phyloP scores from a whole-genome alignment of 768 basidiomycete genomes.

The Postia placenta region DNA sequence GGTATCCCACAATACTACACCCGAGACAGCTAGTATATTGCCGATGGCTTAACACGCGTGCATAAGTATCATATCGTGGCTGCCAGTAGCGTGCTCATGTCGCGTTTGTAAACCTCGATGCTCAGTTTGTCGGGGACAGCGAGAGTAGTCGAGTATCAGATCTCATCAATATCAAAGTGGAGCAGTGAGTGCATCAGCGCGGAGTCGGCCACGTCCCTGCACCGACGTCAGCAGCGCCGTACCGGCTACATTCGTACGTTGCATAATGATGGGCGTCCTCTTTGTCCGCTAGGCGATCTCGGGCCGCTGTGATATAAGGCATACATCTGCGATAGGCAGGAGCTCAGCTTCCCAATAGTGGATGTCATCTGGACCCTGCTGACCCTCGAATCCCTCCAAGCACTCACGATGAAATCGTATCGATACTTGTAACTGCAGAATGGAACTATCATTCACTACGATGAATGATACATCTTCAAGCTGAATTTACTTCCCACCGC shows the following conservation, averaged over 20 bases:
- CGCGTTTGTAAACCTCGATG: background rate
- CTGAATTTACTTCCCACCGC: too few species aligned
- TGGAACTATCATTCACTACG: too few species aligned
- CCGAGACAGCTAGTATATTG: background rate
- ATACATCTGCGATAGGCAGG: too few species aligned
- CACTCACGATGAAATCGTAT: too few species aligned
- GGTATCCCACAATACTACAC: too few species aligned
- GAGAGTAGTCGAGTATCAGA: background rate
- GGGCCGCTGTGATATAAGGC: background rate
- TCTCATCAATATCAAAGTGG: background rate
- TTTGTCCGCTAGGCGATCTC: background rate
- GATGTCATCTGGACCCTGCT: background rate
- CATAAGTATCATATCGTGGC: background rate
- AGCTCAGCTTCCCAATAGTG: background rate
- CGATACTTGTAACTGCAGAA: too few species aligned
- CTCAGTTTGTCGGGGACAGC: background rate
- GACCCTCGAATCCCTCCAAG: background rate
- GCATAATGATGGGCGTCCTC: background rate
- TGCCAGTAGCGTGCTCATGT: background rate
- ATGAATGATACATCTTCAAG: too few species aligned
- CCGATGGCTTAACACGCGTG: background rate
- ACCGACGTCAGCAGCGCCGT: background rate
- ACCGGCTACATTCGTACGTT: background rate
- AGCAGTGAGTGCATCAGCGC: background rate
- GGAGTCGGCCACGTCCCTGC: background rate